Evolutionary conservation across 805 yeast species (phyloP), one percentile per base, ranked within the genome.

Genomic region (Wickerhamomyces chambardii): DNA sequence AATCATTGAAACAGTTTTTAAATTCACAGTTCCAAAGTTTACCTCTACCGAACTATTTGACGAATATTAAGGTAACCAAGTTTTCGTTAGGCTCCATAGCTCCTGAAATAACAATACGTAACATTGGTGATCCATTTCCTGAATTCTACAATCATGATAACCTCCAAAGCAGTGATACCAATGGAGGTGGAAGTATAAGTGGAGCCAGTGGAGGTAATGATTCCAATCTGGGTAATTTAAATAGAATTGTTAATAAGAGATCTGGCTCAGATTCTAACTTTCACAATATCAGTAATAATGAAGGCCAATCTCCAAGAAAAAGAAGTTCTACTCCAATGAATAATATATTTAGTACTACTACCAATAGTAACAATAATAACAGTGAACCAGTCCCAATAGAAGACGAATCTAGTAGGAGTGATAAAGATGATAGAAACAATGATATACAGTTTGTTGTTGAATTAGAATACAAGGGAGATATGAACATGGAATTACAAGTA

Each of bases 381-480:
- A 21, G 10, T 24, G 27, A 11, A 11, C 6, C 27, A 12, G 6
- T 33, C 6, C 30, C 29, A 10, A 38, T 28, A n/a, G 44, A 36
- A 0, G 35, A 36, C 28, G 40, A 36, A n/a, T n/a, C n/a, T n/a
- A n/a, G n/a, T n/a, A n/a, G 6, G 3, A 12, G 6, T 24, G 12
- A 24, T 14, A 4, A 7, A 24, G 12, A 14, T 24, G 15, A 14
- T 2, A 24, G 15, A 24, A n/a, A 24, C 5, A 70, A 71, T 38
- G 97, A 90, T 49, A 53, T 85, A 2, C 97, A 90, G 56, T 59
- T 86, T 21, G 65, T 85, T n/a, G 63, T 81, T 6, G 96, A 90
- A 47, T 49, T 89, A 15, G 74, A 78, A 39, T 92, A 89, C 56
- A 68, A 73, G 27, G 95, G 97, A 2, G 81, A 87, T 40, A 60